Evolutionary conservation across 2,329 filamentous ascomycete species (phyloP).

Genomic region (Pseudocercospora eumusae): DNA sequence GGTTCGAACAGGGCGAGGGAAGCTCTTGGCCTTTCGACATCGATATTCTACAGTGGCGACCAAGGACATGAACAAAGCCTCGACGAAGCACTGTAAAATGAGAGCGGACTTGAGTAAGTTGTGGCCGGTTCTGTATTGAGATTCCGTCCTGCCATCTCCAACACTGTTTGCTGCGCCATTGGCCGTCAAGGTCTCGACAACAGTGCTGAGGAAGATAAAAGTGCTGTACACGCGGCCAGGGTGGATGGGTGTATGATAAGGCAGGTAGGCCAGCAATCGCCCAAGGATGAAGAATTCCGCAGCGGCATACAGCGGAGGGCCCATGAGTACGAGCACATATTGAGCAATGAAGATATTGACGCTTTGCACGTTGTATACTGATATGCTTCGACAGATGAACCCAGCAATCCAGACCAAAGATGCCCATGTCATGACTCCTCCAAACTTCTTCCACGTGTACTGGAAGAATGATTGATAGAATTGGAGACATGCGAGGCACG

Average conservation of each 20-base stretch:
- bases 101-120: constrained; percentile 53
- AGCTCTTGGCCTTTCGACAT: constrained; percentile 42
- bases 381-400: constrained; percentile 57
- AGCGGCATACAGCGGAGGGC: constrained; percentile 60
- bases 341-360: constrained; percentile 45
- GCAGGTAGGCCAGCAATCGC: constrained; percentile 62
- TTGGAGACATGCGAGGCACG: constrained; percentile 51
- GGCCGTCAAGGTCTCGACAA: constrained; percentile 55
- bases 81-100: constrained; percentile 54
- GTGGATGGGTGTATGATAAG: constrained; percentile 60
- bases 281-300: constrained; percentile 64
- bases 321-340: constrained; percentile 45
- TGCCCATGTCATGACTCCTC: constrained; percentile 33
- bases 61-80: constrained; percentile 52
- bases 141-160: constrained; percentile 43
- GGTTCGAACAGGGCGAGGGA: constrained; percentile 48
- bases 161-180: constrained; percentile 53
- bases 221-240: constrained; percentile 61
- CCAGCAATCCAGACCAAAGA: constrained; percentile 47
- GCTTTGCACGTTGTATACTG: constrained; percentile 54
- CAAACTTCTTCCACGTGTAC: constrained; percentile 33
- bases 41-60: constrained; percentile 48
- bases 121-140: constrained; percentile 46
- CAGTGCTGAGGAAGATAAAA: constrained; percentile 55
- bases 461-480: constrained; percentile 54